Percentiles rank a stretch among this genome's conserved stretches.
Conservation (phyloP, 495 filamentous ascomycete genomes). For the Penicillium verhagenii region DNA sequence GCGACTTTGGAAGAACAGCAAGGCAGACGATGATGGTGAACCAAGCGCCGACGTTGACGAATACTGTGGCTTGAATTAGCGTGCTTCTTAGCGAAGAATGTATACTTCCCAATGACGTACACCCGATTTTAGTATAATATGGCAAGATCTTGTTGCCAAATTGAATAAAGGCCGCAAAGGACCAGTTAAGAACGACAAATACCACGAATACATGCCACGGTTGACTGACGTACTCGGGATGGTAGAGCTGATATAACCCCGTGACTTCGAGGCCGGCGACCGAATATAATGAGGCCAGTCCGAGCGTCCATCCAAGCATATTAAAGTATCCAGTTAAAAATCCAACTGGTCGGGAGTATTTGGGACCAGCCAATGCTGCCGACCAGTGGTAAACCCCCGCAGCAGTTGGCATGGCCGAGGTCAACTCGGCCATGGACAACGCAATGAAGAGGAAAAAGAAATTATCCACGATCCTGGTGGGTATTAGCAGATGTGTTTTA, state of each 20-base stretch:
- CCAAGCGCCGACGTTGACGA: conserved; percentile 9
- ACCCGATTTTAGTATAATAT: conserved; percentile 7
- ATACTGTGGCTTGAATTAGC: conserved; percentile 1
- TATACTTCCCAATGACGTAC: not conserved
- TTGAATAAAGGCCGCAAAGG: conserved; percentile 7
- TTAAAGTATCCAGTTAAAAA: conserved; percentile 11
- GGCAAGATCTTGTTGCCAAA: conserved; percentile 10
- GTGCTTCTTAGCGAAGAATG: not conserved
- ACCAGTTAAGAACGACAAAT: conserved; percentile 11
- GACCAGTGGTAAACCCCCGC: conserved; percentile 13
- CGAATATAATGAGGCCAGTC: conserved; percentile 7
- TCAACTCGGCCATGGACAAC: conserved; percentile 10
- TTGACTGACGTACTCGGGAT: conserved; percentile 2
- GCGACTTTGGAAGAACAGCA: conserved; percentile 3
- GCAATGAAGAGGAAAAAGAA: conserved; percentile 11
- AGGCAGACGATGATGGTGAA: conserved; percentile 7
- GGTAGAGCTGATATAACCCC: conserved; percentile 9
- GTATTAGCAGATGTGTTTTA: not conserved
- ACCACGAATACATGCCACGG: conserved; percentile 11
- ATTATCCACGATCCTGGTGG: conserved; percentile 10
- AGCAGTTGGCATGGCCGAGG: conserved; percentile 11
- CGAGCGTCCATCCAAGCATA: conserved; percentile 7
- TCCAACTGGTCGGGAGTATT: conserved; percentile 5
- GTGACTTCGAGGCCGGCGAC: conserved; percentile 10
- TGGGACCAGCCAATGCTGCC: conserved; percentile 6